A percentile compares a stretch with the other conserved stretches of the same genome.
Evolutionary conservation across 768 basidiomycete species (phyloP).

Genomic region (Mrakia gelida): DNA sequence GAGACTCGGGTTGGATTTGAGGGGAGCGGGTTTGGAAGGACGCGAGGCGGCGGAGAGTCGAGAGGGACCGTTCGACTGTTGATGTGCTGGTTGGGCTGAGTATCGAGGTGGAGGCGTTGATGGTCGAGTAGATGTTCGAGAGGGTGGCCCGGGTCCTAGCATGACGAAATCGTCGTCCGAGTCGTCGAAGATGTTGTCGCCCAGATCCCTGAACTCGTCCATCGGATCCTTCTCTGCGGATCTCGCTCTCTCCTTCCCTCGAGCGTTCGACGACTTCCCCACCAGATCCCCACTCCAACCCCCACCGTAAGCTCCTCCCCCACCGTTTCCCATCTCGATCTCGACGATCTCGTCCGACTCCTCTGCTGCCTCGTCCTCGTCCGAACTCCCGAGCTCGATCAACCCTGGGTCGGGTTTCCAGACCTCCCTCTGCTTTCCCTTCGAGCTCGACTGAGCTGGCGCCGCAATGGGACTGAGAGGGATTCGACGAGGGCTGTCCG

Average conservation of each 20-base stretch:
- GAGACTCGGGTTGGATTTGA: conserved; percentile 32
- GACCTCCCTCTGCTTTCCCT: conserved; percentile 5
- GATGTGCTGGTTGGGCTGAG: neutral
- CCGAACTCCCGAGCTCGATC: neutral
- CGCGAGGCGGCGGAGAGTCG: neutral
- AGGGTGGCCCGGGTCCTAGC: neutral
- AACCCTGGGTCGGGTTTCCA: neutral
- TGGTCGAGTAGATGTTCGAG: neutral
- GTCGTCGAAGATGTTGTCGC: conserved; percentile 20
- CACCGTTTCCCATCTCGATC: conserved; percentile 12
- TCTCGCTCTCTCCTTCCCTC: conserved; percentile 3
- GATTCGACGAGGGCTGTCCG: neutral
- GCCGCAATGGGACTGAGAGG: conserved; percentile 8
- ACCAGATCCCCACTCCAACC: neutral
- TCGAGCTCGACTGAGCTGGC: neutral
- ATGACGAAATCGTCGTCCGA: conserved; percentile 22
- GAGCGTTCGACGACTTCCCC: neutral
- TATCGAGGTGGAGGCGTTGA: neutral
- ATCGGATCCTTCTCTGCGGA: neutral
- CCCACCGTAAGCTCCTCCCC: neutral
- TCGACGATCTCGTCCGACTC: conserved; percentile 11
- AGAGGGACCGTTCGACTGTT: neutral
- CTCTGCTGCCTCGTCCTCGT: conserved; percentile 14
- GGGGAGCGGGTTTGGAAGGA: conserved; percentile 1
- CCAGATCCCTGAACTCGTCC: conserved; percentile 24